Conservation (phyloP, 306 rosid genomes). For the Begonia peltatifolia region DNA sequence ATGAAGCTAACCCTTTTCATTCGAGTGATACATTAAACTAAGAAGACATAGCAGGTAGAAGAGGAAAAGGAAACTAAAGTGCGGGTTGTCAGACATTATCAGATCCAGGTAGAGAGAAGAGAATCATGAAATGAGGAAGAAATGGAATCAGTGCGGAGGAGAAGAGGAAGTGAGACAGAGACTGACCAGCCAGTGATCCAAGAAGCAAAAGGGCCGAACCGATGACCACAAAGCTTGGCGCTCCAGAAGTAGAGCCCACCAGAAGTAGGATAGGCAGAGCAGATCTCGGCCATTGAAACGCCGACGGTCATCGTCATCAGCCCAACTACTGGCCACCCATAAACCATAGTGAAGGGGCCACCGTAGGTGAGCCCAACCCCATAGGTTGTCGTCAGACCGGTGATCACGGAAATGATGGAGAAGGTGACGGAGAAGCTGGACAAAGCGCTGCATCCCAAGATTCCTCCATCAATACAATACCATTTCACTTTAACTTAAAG, state of each 20-base stretch:
- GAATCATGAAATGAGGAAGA: no score
- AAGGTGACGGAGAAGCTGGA: conserved; percentile 30
- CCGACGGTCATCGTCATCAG: conserved; percentile 23
- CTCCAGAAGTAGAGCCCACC: conserved; percentile 49
- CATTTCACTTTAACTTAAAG: no score
- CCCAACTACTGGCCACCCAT: conserved; percentile 30
- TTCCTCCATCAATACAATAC: background rate
- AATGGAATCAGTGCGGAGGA: background rate
- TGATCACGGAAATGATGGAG: conserved; percentile 26
- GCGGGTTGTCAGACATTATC: no score
- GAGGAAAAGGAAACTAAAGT: no score
- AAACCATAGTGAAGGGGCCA: conserved; percentile 24
- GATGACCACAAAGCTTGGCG: conserved; percentile 17
- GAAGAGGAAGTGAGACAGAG: no score
- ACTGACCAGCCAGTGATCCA: conserved; percentile 40
- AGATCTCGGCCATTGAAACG: conserved; percentile 31
- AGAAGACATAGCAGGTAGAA: no score
- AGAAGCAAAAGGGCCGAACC: conserved; percentile 26
- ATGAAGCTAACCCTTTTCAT: no score
- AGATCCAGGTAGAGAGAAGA: no score
- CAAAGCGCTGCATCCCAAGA: conserved; percentile 14
- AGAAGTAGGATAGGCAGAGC: conserved; percentile 35
- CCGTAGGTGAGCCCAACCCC: conserved; percentile 21
- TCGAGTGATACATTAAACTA: no score
- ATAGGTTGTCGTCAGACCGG: conserved; percentile 25